Evolutionary conservation across 1,139 yeast genomes (phyloP).

Genomic region (Magnusiomyces magnusii): DNA sequence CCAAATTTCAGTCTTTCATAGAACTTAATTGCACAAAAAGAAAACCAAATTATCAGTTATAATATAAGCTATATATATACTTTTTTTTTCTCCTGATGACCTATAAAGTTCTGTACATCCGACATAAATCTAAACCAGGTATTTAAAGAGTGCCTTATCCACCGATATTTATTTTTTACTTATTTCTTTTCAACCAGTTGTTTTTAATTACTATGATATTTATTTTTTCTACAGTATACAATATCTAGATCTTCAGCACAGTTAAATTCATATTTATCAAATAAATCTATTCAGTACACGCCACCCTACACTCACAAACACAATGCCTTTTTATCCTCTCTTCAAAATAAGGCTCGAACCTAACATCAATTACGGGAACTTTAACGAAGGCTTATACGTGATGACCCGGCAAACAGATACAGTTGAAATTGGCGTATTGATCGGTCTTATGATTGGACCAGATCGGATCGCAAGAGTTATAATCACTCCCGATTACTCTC

Average conservation of each 20-base stretch:
- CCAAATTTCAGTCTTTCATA: background rate
- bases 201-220: background rate
- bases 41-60: background rate
- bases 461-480: slow-evolving; percentile 14
- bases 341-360: slow-evolving; percentile 15
- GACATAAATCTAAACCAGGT: background rate
- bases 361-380: slow-evolving; percentile 11
- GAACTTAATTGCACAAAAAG: background rate
- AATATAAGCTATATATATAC: background rate
- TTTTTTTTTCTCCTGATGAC: background rate
- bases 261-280: too few species aligned
- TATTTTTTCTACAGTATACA: background rate
- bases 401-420: slow-evolving; percentile 15
- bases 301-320: background rate
- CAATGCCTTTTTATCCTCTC: slow-evolving; percentile 16
- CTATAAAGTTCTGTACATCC: background rate
- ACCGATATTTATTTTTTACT: background rate
- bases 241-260: too few species aligned
- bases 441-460: slow-evolving; percentile 13
- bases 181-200: background rate
- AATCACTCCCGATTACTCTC: slow-evolving; percentile 14
- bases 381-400: slow-evolving; percentile 15
- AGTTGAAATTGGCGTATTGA: slow-evolving; percentile 14
- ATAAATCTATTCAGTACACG: background rate
- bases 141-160: background rate